Base-by-base conservation (phyloP, 352 stramenopile species). In the Phytopythium boreale region DNA sequence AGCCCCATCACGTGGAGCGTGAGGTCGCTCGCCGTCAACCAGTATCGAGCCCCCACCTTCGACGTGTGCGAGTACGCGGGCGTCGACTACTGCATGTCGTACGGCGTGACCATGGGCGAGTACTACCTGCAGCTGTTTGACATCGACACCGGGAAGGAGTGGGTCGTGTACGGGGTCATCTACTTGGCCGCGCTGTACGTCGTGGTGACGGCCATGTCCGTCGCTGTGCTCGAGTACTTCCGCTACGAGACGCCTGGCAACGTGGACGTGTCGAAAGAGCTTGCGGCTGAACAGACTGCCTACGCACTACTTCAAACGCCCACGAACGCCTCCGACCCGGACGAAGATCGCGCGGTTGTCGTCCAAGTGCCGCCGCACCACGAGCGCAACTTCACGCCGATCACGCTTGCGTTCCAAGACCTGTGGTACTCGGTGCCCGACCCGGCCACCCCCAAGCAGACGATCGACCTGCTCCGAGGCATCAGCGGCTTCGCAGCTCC, bases 1-100 rank as follows among this genome's bases (percentile, higher is more conserved):
- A 75, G 76, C 60, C 79, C 79, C 1, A 22, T 81, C 15, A 49
- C 56, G 7, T 86, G 77, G 77, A 59, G 58, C 8, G 61, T 74
- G 46, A 71, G 73, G 5, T 60, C 68, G 4, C 43, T 81, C 26
- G 63, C 63, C 20, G 60, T 75, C 26, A 75, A 71, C 46, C 61
- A 75, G 59, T 78, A 75, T 29, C 63, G 27, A 10, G 39, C 66
- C 27, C 14, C 41, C 1, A 44, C 59, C 1, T 66, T 71, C 34
- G 44, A 67, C 24, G 62, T 55, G 9, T 80, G 69, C 39, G 63
- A 64, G 4, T 79, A 74, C 50, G 41, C 72, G 9, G 66, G 41
- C 14, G 24, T 79, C 17, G 59, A 79, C 46, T 79, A 77, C 41
- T 79, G 71, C 43, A 46, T 55, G 3, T 37, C 50, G 14, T 74